Evolutionary conservation across 176 grass and related monocot species (phyloP), one percentile per base, ranked within the genome.

Genomic region (Urochloa ruziziensis): DNA sequence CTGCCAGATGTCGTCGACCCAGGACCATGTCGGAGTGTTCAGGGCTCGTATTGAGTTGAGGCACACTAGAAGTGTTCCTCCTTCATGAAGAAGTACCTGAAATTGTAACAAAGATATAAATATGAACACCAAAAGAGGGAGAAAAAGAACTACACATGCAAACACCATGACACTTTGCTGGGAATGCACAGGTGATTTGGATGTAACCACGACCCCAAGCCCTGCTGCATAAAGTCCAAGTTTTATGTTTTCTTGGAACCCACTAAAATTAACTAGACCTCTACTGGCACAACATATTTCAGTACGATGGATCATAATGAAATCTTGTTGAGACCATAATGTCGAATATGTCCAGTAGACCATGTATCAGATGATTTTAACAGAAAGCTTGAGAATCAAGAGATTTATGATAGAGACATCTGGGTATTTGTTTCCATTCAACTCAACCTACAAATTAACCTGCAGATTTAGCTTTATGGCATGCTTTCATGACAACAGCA

Each of bases 31-130:
- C 3, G 96, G 96, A 15, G 83, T n/a, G 27, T 95, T 98, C 28
- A 98, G 87, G 30, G 96, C 96, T 52, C 96, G 91, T 79, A 98
- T 83, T 19, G 96, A 98, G 80, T 98, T 98, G 79, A 95, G 89
- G 75, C 93, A 98, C 64, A 98, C 96, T 32, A 98, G 72, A 83
- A 95, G 96, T 15, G 96, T 98, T 25, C 96, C 96, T 84, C 96
- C 96, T 82, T 95, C 96, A 35, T 98, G 96, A 73, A 98, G 89
- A 46, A 98, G 89, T 59, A 98, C 96, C 96, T 98, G 85, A 49
- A 83, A 40, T 79, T 62, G 43, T 70, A 25, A 28, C 6, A 24
- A 46, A 62, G 52, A 7, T 19, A 47, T 25, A 33, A 80, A 36
- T 36, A 77, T 76, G 4, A 23, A 32, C 23, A 29, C 33, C 11